Conservation (phyloP, 2,329 filamentous ascomycete species). For the Fusarium ambrosium region DNA sequence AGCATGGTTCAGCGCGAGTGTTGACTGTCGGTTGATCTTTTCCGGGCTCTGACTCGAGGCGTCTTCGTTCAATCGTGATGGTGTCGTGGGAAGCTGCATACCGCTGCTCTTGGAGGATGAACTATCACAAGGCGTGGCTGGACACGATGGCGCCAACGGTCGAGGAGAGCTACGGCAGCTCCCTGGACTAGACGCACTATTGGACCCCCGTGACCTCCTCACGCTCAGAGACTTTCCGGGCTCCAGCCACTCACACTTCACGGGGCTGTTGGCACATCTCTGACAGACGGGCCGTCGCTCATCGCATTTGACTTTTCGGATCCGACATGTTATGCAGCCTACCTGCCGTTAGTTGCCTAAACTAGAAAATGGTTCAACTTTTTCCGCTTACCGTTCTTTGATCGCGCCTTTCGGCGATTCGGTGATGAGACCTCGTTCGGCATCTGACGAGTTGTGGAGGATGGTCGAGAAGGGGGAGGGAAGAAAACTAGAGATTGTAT, state of each 20-base stretch:
- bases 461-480: not conserved
- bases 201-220: slow-evolving; percentile 1
- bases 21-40: not conserved
- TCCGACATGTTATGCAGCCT: slow-evolving; percentile 41
- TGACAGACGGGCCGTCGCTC: slow-evolving; percentile 35
- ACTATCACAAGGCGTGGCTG: not conserved
- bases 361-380: not conserved
- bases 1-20: slow-evolving; percentile 25
- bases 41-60: not conserved
- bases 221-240: slow-evolving; percentile 21
- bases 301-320: slow-evolving; percentile 44
- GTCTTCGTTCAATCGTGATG: not conserved
- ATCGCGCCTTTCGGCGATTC: slow-evolving; percentile 33
- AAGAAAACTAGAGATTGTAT: not conserved
- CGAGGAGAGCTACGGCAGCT: slow-evolving; percentile 6
- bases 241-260: slow-evolving; percentile 42
- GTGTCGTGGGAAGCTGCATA: slow-evolving; percentile 11
- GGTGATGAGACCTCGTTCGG: slow-evolving; percentile 9
- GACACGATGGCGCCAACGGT: not conserved
- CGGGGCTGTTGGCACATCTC: slow-evolving; percentile 33
- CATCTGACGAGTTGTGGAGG: slow-evolving; percentile 19
- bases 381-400: slow-evolving; percentile 36
- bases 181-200: not conserved
- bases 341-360: not conserved
- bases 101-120: not conserved